Percentiles rank a stretch among this genome's conserved stretches.
Evolutionary conservation across 23 red algal species (phyloP).

Genomic region (Gracilaria vermiculophylla): DNA sequence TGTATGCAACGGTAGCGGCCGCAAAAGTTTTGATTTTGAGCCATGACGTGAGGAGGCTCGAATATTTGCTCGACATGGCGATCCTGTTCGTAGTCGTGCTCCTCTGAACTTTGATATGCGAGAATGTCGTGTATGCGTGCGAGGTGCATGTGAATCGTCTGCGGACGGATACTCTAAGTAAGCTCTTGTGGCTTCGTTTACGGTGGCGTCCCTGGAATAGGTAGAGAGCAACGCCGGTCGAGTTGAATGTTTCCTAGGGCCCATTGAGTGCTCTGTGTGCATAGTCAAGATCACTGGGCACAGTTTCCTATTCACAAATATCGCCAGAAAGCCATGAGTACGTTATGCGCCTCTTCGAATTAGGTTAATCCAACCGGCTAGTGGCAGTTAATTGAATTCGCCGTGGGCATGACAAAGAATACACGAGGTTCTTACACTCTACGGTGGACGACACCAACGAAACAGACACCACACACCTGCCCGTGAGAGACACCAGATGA

Average conservation of each 20-base stretch:
- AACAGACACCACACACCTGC: conserved; percentile 47
- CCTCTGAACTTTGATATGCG: conserved; percentile 1
- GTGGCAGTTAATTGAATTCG: conserved; percentile 3
- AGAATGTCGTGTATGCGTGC: not conserved
- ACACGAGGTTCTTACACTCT: not conserved
- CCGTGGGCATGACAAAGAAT: not conserved
- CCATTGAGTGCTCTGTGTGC: not conserved
- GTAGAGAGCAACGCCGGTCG: not conserved
- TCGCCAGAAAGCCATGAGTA: not conserved
- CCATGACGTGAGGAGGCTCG: not conserved
- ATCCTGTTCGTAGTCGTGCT: not conserved
- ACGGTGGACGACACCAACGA: conserved; percentile 36
- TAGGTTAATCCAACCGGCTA: not conserved
- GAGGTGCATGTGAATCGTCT: not conserved
- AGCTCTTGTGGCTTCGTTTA: conserved; percentile 6
- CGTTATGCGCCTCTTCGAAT: conserved; percentile 10
- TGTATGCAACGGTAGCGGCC: not conserved
- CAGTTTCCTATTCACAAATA: not conserved
- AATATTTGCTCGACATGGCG: not conserved
- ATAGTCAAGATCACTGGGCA: not conserved
- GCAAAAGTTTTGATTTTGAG: not conserved
- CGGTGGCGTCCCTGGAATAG: not conserved
- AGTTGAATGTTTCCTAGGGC: conserved; percentile 12
- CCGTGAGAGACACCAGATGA: conserved; percentile 51
- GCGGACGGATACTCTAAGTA: not conserved